A percentile compares a stretch with the other conserved stretches of the same genome.
Evolutionary conservation across 176 grass and related monocot species (phyloP).

Genomic region (Tillandsia leiboldiana): DNA sequence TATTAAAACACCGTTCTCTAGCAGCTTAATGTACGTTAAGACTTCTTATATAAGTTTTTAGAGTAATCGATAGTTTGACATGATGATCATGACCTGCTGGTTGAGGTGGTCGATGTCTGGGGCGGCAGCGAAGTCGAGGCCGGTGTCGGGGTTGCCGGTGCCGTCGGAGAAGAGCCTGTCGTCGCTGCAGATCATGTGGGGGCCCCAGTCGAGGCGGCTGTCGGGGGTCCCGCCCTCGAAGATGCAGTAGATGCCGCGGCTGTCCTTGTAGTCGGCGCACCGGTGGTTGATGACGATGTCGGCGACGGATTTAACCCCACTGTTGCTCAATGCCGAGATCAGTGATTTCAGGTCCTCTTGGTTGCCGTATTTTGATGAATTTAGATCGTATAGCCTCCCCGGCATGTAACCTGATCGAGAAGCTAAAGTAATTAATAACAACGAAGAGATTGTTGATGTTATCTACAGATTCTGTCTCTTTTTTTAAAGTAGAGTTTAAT

Average conservation of each 20-base stretch:
- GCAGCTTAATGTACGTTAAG: too few relatives aligned
- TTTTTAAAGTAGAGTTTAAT: too few relatives aligned
- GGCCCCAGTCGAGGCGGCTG: conserved; percentile 64
- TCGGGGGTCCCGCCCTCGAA: conserved; percentile 68
- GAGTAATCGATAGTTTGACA: too few relatives aligned
- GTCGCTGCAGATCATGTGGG: conserved; percentile 69
- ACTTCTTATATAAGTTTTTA: too few relatives aligned
- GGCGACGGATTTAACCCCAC: conserved; percentile 57
- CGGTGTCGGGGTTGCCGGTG: conserved; percentile 64
- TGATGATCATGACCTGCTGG: conserved; percentile 2
- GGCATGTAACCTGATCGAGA: conserved; percentile 50
- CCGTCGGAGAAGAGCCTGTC: conserved; percentile 48
- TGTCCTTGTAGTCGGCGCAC: conserved; percentile 45
- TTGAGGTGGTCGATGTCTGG: conserved; percentile 87
- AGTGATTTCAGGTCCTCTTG: conserved; percentile 53
- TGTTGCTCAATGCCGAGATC: conserved; percentile 43
- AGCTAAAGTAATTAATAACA: background rate
- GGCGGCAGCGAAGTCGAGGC: conserved; percentile 37
- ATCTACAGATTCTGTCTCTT: too few relatives aligned
- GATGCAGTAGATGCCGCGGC: conserved; percentile 51
- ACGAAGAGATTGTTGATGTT: background rate
- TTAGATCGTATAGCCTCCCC: conserved; percentile 52
- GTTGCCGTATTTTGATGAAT: conserved; percentile 58
- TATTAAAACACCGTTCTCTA: too few relatives aligned
- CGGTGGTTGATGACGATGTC: conserved; percentile 95